phyloP scores from a whole-genome alignment of 2,329 filamentous ascomycete genomes.

The Sporothrix dimorphospora region DNA sequence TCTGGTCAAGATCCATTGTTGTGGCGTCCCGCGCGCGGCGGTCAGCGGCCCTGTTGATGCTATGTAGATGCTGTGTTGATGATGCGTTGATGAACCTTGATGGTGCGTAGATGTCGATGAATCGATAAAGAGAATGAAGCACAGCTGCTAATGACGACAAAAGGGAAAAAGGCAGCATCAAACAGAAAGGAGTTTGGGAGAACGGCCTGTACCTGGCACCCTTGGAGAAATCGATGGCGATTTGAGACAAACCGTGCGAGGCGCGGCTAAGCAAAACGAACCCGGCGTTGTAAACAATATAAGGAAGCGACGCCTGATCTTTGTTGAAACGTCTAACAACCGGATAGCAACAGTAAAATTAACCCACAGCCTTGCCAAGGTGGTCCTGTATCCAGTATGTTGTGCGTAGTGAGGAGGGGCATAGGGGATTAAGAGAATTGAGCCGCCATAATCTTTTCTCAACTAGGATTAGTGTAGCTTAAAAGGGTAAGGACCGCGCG shows the following conservation, averaged over 20 bases:
- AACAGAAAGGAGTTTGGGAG: neutral
- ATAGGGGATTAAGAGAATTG: neutral
- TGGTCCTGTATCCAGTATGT: neutral
- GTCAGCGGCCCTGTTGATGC: no score
- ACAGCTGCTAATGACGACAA: neutral
- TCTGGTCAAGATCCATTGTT: neutral
- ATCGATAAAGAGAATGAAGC: no score
- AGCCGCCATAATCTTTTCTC: no score
- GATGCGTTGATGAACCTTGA: neutral
- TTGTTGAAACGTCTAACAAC: neutral
- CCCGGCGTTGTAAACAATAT: neutral
- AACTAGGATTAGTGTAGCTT: no score
- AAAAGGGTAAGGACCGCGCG: no score
- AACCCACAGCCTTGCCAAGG: neutral
- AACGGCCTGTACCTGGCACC: neutral
- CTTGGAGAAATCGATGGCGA: neutral
- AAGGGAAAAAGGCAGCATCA: neutral
- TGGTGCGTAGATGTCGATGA: no score
- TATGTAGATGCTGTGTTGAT: neutral
- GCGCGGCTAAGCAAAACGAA: neutral
- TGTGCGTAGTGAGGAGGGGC: neutral
- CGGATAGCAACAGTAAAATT: constrained; percentile 6
- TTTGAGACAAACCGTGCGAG: neutral
- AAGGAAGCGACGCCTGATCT: neutral
- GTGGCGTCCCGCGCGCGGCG: neutral